Percentiles rank a stretch among this genome's conserved stretches.
These are phyloP conservation scores for Penicillium psychrofluorescens DNA, from an alignment of 495 filamentous ascomycete species.

Conservation along the genomic window DNA sequence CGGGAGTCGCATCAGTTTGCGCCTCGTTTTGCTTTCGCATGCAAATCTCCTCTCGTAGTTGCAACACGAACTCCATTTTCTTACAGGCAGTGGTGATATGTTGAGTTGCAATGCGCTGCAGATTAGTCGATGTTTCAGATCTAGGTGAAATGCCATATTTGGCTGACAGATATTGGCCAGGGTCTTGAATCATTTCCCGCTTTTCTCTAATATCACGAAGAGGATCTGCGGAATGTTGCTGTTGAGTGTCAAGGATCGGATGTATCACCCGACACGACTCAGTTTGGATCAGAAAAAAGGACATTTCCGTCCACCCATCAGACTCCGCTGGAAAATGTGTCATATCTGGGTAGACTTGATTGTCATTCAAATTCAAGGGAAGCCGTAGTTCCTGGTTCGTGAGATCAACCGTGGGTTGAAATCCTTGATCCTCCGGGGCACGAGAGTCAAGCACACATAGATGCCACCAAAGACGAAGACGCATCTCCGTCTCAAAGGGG, in stretches of 20 bases:
- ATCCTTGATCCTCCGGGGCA: conserved; percentile 16
- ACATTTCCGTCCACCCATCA: conserved; percentile 64
- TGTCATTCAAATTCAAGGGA: conserved; percentile 69
- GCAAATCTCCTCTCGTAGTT: conserved; percentile 18
- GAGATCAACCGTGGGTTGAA: conserved; percentile 40
- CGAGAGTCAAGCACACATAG: conserved; percentile 17
- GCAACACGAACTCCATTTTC: conserved; percentile 19
- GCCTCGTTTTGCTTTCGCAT: conserved; percentile 7
- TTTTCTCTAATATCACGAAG: conserved; percentile 30
- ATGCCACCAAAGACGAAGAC: conserved; percentile 26
- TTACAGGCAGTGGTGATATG: conserved; percentile 25
- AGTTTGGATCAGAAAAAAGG: conserved; percentile 61
- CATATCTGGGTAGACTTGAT: conserved; percentile 56
- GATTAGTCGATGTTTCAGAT: conserved; percentile 26
- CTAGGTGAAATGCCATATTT: conserved; percentile 18
- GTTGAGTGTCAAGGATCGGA: conserved; percentile 14
- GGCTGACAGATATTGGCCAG: conserved; percentile 26
- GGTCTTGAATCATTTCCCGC: conserved; percentile 30
- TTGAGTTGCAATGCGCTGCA: conserved; percentile 40
- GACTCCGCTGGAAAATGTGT: conserved; percentile 49
- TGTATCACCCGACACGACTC: conserved; percentile 21
- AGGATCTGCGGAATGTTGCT: conserved; percentile 2
- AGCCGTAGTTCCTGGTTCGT: conserved; percentile 57
- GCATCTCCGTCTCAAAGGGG: conserved; percentile 26
- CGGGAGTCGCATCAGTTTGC: conserved; percentile 10